Evolutionary conservation across 352 stramenopile genomes (phyloP).

Genomic region (Aphanomyces invadans): DNA sequence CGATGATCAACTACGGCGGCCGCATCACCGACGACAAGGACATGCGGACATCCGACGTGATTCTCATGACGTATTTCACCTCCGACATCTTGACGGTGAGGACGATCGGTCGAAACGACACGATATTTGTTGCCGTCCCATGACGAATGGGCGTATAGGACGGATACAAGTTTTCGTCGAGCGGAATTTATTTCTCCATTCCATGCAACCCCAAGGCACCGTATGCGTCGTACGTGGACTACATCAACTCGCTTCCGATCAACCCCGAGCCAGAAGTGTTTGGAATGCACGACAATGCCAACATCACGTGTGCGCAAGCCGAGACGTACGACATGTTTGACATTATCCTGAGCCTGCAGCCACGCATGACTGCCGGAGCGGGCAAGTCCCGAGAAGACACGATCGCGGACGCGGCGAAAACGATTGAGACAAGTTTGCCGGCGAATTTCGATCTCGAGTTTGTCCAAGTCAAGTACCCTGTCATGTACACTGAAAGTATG

Average conservation of each 20-base stretch:
- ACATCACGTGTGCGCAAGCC: slow-evolving; percentile 88
- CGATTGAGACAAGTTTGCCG: slow-evolving; percentile 74
- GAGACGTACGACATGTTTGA: slow-evolving; percentile 86
- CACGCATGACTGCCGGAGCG: slow-evolving; percentile 59
- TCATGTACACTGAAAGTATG: slow-evolving; percentile 87
- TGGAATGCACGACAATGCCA: slow-evolving; percentile 92
- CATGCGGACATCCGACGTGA: slow-evolving; percentile 84
- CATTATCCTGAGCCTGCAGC: slow-evolving; percentile 59
- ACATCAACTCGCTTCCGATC: slow-evolving; percentile 87
- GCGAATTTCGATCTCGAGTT: slow-evolving; percentile 78
- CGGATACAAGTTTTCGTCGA: slow-evolving; percentile 64
- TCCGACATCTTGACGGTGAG: slow-evolving; percentile 61
- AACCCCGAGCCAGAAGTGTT: slow-evolving; percentile 90
- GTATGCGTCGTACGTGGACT: slow-evolving; percentile 84
- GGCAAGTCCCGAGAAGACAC: slow-evolving; percentile 82
- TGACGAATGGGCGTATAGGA: not conserved
- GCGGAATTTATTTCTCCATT: slow-evolving; percentile 63
- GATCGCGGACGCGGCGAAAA: slow-evolving; percentile 73
- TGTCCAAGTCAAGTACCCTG: slow-evolving; percentile 76
- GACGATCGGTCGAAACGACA: too few species aligned
- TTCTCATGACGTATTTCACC: slow-evolving; percentile 87
- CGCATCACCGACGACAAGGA: slow-evolving; percentile 89
- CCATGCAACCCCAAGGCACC: slow-evolving; percentile 53
- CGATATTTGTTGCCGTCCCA: too few species aligned
- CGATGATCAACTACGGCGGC: slow-evolving; percentile 92